Base-by-base conservation (phyloP, 495 filamentous ascomycete genomes). In the Hypoxylon perforatum region DNA sequence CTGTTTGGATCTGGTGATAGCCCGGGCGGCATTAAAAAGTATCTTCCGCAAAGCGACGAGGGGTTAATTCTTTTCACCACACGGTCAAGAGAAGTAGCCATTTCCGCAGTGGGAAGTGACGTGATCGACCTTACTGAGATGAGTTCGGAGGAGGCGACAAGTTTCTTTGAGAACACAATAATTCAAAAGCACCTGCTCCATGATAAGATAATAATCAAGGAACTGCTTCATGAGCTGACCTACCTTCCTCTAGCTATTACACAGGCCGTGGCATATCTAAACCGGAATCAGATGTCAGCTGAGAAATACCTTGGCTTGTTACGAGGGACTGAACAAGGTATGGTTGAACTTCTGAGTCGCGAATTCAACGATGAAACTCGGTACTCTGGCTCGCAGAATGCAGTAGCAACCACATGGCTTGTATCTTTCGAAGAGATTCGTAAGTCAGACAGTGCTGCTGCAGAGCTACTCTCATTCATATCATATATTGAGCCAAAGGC, bases 341-440 rank as follows among this genome's bases (percentile, higher is more conserved):
- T 63, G 1, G 68, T 82, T 11, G 69, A 77, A 14, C 69, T 86
- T 3, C 61, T 87, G 4, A 84, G 81, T 55, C 64, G 77, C 66
- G 83, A 86, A 2, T 87, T 85, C 52, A 71, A 77, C 5, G 82
- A 85, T 38, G 60, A 76, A 5, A 64, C 74, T 10, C 68, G 82
- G 50, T 83, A 85, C 57, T 38, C 22, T 4, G 76, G 73, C 7
- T 72, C 62, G 11, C 70, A 79, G 17, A 87, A 86, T 50, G 75
- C 86, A 4, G 76, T 88, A 0, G 83, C 81, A 2, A 77, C 75
- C 0, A 89, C 85, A 0, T 88, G 84, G 84, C 71, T 81, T 0
- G 78, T 84, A 0, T 85, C 84, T 0, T 84, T 87, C 45, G 53
- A 73, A 0, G 79, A 86, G 59, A 82, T 87, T 11, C 72, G 52